A percentile compares a stretch with the other conserved stretches of the same genome.
phyloP scores from a whole-genome alignment of 2,329 filamentous ascomycete species.

The Thelonectria rubi region DNA sequence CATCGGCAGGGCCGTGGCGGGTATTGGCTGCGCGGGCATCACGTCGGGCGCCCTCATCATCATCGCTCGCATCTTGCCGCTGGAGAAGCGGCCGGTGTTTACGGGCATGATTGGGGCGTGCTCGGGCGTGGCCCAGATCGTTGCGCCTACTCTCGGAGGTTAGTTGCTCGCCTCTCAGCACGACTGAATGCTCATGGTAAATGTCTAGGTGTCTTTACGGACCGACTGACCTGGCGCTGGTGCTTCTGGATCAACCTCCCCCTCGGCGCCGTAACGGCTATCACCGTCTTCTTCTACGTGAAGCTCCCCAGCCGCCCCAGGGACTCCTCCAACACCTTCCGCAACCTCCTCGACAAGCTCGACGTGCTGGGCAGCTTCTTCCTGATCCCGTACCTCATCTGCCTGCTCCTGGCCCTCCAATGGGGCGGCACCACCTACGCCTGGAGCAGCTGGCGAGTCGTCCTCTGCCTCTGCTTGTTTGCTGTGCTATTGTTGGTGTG shows the following conservation, averaged over 20 bases:
- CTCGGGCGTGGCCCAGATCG: neutral
- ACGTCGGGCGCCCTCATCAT: constrained; percentile 1
- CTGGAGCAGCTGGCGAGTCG: neutral
- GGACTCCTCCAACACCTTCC: neutral
- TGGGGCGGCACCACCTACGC: constrained; percentile 2
- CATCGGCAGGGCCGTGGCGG: neutral
- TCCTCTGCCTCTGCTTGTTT: neutral
- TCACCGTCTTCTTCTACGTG: constrained; percentile 9
- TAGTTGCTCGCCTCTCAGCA: neutral
- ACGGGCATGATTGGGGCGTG: neutral
- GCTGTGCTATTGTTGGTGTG: neutral
- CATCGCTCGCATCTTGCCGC: neutral
- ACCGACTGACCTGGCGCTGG: constrained; percentile 14
- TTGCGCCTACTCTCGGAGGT: constrained; percentile 1
- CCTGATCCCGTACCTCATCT: constrained; percentile 2
- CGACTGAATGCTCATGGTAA: neutral
- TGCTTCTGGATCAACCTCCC: constrained; percentile 19
- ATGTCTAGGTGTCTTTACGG: constrained; percentile 9
- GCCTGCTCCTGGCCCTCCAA: neutral
- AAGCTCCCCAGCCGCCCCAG: neutral
- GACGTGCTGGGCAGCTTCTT: neutral
- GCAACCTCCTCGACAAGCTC: neutral
- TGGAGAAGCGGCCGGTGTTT: neutral
- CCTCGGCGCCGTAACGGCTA: neutral
- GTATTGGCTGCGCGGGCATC: neutral